phyloP scores from a whole-genome alignment of 352 stramenopile genomes.

The Elongisporangium undulatum region DNA sequence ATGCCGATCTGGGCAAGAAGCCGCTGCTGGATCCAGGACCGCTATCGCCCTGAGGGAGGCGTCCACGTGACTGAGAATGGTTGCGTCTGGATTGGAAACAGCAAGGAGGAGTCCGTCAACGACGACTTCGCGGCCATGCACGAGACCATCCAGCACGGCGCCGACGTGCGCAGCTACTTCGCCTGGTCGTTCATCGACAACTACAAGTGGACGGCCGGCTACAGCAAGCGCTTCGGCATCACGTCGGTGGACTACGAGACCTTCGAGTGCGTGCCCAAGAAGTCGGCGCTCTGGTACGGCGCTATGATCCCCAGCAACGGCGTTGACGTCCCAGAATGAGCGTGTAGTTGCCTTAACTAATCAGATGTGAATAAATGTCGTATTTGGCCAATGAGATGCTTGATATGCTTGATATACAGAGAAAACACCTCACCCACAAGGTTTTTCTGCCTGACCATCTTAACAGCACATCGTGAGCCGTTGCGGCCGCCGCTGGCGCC shows the following conservation, averaged over 20 bases:
- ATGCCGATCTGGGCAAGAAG: too few species aligned
- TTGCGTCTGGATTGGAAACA: slow-evolving; percentile 41
- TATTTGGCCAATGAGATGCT: too few species aligned
- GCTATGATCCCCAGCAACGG: slow-evolving; percentile 35
- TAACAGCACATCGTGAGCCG: too few species aligned
- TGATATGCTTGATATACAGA: too few species aligned
- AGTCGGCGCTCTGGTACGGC: slow-evolving; percentile 43
- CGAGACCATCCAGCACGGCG: slow-evolving; percentile 27
- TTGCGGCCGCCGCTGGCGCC: too few species aligned
- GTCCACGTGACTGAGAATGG: slow-evolving; percentile 94
- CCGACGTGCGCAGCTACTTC: slow-evolving; percentile 79
- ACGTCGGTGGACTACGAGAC: slow-evolving; percentile 48
- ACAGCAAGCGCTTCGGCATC: slow-evolving; percentile 43
- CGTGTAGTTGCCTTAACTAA: too few species aligned
- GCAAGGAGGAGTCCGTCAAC: slow-evolving; percentile 56
- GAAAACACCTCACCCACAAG: too few species aligned
- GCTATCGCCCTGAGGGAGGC: slow-evolving; percentile 59
- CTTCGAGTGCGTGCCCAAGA: slow-evolving; percentile 50
- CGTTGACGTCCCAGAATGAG: too few species aligned
- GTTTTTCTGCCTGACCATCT: too few species aligned
- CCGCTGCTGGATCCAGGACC: slow-evolving; percentile 81
- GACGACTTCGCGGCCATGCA: slow-evolving; percentile 75
- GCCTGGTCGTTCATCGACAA: slow-evolving; percentile 90
- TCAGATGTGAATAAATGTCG: too few species aligned
- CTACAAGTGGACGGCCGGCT: slow-evolving; percentile 84